phyloP scores from a whole-genome alignment of 441 rosid species.

The Aleurites moluccanus region DNA sequence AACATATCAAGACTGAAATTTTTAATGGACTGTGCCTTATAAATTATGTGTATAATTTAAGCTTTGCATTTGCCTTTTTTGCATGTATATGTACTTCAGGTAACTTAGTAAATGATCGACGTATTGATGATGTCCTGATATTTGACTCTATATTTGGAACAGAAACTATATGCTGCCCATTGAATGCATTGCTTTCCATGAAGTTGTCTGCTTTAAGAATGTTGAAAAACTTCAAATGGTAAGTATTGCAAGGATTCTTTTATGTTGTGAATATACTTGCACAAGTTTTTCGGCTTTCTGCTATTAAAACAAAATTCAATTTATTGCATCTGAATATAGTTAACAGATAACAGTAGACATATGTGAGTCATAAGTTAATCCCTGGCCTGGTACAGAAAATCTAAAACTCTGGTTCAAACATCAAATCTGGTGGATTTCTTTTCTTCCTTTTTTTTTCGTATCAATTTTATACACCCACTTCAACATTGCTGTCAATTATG shows the following conservation, averaged over 20 bases:
- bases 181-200: constrained; percentile 72
- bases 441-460: background rate
- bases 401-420: background rate
- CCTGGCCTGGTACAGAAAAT: background rate
- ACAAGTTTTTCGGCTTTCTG: background rate
- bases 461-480: background rate
- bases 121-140: constrained; percentile 11
- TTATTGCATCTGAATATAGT: background rate
- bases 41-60: background rate
- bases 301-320: background rate
- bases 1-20: background rate
- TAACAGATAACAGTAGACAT: background rate
- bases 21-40: background rate
- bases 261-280: constrained; percentile 9
- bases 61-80: constrained; percentile 1
- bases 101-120: background rate
- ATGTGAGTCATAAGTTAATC: background rate
- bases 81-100: background rate
- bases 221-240: constrained; percentile 73
- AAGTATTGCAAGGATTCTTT: constrained; percentile 33
- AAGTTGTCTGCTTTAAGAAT: constrained; percentile 75
- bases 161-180: constrained; percentile 79
- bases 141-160: constrained; percentile 32
- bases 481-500: background rate
- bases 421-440: background rate